These are phyloP conservation scores for Aspergillus floridensis DNA, from an alignment of 2,329 filamentous ascomycete species.

Conservation along the genomic window DNA sequence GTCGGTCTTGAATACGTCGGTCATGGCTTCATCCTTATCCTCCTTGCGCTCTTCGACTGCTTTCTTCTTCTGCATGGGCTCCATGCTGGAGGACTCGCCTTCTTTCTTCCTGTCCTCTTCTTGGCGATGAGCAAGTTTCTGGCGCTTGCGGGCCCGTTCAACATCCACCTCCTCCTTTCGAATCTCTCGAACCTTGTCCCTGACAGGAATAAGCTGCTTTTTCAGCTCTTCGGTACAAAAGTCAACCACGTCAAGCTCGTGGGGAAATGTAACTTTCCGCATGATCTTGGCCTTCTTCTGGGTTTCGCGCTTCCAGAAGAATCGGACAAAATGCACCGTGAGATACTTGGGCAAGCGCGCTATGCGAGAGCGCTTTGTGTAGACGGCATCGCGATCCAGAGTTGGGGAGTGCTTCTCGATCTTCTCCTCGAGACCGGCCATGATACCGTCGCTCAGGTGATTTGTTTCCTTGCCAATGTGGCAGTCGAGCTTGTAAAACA, in stretches of 20 bases:
- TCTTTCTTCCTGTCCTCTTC: constrained; percentile 51
- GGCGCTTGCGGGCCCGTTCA: constrained; percentile 85
- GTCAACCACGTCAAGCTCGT: constrained; percentile 87
- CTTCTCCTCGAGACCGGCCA: constrained; percentile 78
- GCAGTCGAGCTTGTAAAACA: constrained; percentile 91
- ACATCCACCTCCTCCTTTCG: constrained; percentile 93
- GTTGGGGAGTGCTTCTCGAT: constrained; percentile 83
- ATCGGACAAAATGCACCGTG: constrained; percentile 94
- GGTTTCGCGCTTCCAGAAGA: constrained; percentile 94
- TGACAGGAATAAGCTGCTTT: constrained; percentile 80
- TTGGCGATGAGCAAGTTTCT: constrained; percentile 66
- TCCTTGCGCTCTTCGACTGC: constrained; percentile 51
- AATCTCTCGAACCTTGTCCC: constrained; percentile 93
- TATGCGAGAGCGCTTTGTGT: constrained; percentile 90
- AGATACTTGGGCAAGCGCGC: constrained; percentile 90
- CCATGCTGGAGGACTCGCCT: constrained; percentile 31
- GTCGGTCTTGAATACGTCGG: constrained; percentile 81
- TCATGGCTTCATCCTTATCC: constrained; percentile 71
- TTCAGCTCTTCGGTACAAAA: constrained; percentile 91
- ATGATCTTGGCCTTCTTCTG: constrained; percentile 99
- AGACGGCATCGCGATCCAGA: constrained; percentile 74
- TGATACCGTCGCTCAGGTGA: constrained; percentile 84
- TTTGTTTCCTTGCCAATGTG: constrained; percentile 87
- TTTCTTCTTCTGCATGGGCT: constrained; percentile 50
- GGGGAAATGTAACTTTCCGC: constrained; percentile 95